Percentiles rank a stretch among this genome's conserved stretches.
phyloP scores from a whole-genome alignment of 306 rosid genomes.

The Nissolia schottii region DNA sequence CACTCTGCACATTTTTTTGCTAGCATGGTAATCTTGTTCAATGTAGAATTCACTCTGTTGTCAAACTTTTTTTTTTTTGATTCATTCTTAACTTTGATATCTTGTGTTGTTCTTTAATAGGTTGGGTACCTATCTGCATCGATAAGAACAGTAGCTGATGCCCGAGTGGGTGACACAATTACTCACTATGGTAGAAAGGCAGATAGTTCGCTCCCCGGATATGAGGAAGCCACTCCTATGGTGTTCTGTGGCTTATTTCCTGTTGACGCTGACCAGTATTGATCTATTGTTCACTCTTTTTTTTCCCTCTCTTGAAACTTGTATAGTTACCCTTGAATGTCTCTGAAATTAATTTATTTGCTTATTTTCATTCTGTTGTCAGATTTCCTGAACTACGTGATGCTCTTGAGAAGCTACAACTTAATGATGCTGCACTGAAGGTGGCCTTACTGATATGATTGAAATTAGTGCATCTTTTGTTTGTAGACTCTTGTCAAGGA shows the following conservation, averaged over 20 bases:
- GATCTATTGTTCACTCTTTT: conserved; percentile 32
- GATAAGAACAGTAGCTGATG: conserved; percentile 94
- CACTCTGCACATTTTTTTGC: not conserved
- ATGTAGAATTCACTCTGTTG: not conserved
- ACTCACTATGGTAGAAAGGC: conserved; percentile 65
- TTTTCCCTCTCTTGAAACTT: not conserved
- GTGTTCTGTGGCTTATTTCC: conserved; percentile 98
- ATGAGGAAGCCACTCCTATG: conserved; percentile 91
- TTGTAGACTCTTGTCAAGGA: conserved; percentile 1
- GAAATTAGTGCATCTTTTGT: conserved; percentile 19
- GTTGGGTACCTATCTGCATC: conserved; percentile 96
- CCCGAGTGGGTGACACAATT: conserved; percentile 91
- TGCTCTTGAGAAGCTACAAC: conserved; percentile 96
- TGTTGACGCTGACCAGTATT: conserved; percentile 95
- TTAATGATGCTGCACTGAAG: conserved; percentile 95
- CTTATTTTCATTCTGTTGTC: conserved; percentile 16
- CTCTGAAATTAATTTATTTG: conserved; percentile 15
- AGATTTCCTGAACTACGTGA: conserved; percentile 92
- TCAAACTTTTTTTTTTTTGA: not conserved
- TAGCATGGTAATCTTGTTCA: not conserved
- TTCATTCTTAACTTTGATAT: conserved; percentile 4
- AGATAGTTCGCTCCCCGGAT: conserved; percentile 77
- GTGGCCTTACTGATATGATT: conserved; percentile 34
- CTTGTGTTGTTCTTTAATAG: conserved; percentile 35
- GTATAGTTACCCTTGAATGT: not conserved